A percentile compares a stretch with the other conserved stretches of the same genome.
These are phyloP conservation scores for Spathaspora jeffriesii DNA, from an alignment of 1,139 yeast genomes.

Conservation along the genomic window DNA sequence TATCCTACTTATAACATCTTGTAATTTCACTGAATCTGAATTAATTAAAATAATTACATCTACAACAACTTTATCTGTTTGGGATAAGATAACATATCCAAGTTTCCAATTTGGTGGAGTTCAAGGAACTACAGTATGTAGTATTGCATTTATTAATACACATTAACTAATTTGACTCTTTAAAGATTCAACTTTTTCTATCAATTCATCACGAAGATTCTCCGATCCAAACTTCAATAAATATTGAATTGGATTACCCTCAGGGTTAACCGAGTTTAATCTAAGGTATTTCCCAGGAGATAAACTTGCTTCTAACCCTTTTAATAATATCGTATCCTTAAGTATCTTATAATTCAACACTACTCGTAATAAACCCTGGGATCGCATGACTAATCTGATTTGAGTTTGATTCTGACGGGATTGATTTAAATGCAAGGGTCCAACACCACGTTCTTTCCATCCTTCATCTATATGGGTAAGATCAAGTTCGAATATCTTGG, in stretches of 20 bases:
- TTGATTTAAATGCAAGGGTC: constrained; percentile 78
- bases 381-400: constrained; percentile 81
- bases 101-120: constrained; percentile 86
- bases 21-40: constrained; percentile 88
- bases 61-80: constrained; percentile 41
- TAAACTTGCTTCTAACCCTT: constrained; percentile 87
- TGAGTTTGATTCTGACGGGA: constrained; percentile 30
- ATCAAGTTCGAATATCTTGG: constrained; percentile 78
- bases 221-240: constrained; percentile 72
- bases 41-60: constrained; percentile 54
- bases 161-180: constrained; percentile 16
- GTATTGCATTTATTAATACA: constrained; percentile 66
- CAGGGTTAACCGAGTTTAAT: constrained; percentile 49
- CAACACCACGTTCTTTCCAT: constrained; percentile 97
- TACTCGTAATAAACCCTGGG: constrained; percentile 82
- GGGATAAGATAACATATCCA: constrained; percentile 74
- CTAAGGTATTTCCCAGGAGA: constrained; percentile 79
- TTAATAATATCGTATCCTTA: constrained; percentile 55
- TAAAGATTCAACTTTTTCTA: constrained; percentile 48
- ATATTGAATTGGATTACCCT: constrained; percentile 75
- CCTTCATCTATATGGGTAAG: constrained; percentile 66
- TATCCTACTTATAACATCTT: constrained; percentile 80
- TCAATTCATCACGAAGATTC: constrained; percentile 60
- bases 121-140: constrained; percentile 85
- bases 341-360: constrained; percentile 74